Base-by-base conservation (phyloP, 768 basidiomycete genomes). In the Suillus lakei region DNA sequence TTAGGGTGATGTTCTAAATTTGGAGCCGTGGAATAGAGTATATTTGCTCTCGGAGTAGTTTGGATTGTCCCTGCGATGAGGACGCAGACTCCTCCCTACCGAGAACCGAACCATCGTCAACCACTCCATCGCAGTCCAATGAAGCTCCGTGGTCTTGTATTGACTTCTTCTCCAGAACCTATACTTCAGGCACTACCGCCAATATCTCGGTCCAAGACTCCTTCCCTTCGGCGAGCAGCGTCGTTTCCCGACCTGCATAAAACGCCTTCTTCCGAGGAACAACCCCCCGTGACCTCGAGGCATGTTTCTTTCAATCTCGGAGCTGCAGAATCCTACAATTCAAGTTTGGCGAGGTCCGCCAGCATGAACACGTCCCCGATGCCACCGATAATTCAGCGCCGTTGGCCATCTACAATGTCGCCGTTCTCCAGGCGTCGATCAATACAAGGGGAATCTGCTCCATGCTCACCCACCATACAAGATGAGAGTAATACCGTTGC, bases 1-100 rank as follows among this genome's bases (percentile, higher is more conserved):
- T 7, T 5, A 6, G 15, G n/a, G 36, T 39, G 38, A 39, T 58
- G 9, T 6, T 28, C 16, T 38, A 26, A 58, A 38, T 38, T 28
- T 38, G 18, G 36, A 30, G 13, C 21, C 6, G 23, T 18, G 58
- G 56, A 58, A 15, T 61, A 76, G 75, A 75, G 74, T 59, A 66
- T 76, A 36, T 62, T 75, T 48, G 73, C 75, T 44, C 70, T 72
- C 8, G 64, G 59, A 21, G 30, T 68, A 61, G 39, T 73, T 6
- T 75, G 70, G 69, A 64, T 76, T n/a, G 61, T 71, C 48, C 74
- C 73, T 9, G 60, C 62, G 10, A 54, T 64, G 13, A 63, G 62
- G 51, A 65, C 66, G 7, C 66, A 56, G 7, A 64, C 63, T 26
- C 66, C 71, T 30, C 66, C 69, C 5, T 48, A 51, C 73, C 32